Base-by-base conservation (phyloP, 768 basidiomycete genomes). In the Agrocybe pediades region DNA sequence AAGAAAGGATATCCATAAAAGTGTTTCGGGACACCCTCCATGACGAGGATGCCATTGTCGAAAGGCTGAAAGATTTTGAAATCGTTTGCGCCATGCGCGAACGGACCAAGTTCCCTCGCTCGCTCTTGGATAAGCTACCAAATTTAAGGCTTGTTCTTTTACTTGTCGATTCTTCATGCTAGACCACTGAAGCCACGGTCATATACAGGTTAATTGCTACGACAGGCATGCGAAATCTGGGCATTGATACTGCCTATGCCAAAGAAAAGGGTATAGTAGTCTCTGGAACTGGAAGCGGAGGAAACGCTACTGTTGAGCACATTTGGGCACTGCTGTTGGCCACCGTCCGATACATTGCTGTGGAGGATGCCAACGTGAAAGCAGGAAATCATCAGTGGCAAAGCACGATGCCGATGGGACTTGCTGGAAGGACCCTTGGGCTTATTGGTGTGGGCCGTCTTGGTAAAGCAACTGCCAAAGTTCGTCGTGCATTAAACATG, bases 71-170 rank as follows among this genome's bases (percentile, higher is more conserved):
- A 43, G 71, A 75, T 1, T 86, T 81, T 64, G 65, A 80, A 5
- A 76, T 89, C 40, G 73, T 88, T 19, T 83, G 81, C 62, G 75
- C 84, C 3, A 87, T 87, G 85, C 73, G 86, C 46, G 87, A 88
- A 59, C 72, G 87, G 25, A 87, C 86, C 0, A 81, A 78, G 51
- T 80, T 89, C 61, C 63, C 74, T 6, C 64, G 70, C 6, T 68
- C 75, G 0, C 57, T 86, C 9, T 62, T 89, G 41, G 78, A 78
- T 49, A 72, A 74, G 41, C 71, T 89, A 27, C 85, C 85, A 6
- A 82, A 82, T 44, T 73, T 89, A 41, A 76, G 74, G 70, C 76
- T 29, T 25, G 71, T 49, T 6, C 15, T n/a, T 24, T 23, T 16
- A 9, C 27, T n/a, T 13, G n/a, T n/a, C n/a, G n/a, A n/a, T 25